phyloP scores from a whole-genome alignment of 768 basidiomycete genomes.

The Multifurca ochricompacta region DNA sequence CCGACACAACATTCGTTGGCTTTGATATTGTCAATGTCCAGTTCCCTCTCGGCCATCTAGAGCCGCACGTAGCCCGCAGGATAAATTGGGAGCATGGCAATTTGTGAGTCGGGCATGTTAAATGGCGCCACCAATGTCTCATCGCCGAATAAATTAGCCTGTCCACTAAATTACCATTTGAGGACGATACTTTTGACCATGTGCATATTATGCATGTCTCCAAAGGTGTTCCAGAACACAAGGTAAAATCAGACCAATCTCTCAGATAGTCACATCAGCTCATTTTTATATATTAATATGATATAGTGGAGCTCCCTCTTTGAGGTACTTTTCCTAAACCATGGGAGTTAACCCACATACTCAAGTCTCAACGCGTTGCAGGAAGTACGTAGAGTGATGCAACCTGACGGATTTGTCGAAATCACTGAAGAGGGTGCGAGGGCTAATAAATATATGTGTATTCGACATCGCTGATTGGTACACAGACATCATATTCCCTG shows the following conservation, averaged over 20 bases:
- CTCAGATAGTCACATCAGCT: constrained; percentile 32
- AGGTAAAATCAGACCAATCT: constrained; percentile 19
- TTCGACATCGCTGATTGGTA: neutral
- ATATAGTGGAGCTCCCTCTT: constrained; percentile 16
- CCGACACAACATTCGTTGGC: constrained; percentile 38
- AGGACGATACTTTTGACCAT: constrained; percentile 77
- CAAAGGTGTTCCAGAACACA: constrained; percentile 53
- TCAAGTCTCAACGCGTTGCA: constrained; percentile 33
- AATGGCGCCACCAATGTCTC: neutral
- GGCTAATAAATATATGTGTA: neutral
- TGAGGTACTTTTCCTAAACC: neutral
- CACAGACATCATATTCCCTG: constrained; percentile 69
- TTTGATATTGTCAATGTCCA: constrained; percentile 76
- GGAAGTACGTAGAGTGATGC: constrained; percentile 67
- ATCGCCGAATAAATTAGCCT: constrained; percentile 35
- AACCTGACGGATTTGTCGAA: constrained; percentile 64
- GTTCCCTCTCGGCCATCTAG: constrained; percentile 46
- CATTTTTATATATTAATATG: constrained; percentile 41
- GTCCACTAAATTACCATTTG: constrained; percentile 70
- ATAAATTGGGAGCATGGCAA: constrained; percentile 73
- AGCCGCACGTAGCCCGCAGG: constrained; percentile 44
- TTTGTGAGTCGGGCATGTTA: constrained; percentile 42
- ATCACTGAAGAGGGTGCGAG: constrained; percentile 62
- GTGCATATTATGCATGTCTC: constrained; percentile 65
- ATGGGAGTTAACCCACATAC: neutral